Percentiles rank a stretch among this genome's conserved stretches.
These are phyloP conservation scores for Heracleum sosnowskyi DNA, from an alignment of 129 eudicot species.

Conservation along the genomic window DNA sequence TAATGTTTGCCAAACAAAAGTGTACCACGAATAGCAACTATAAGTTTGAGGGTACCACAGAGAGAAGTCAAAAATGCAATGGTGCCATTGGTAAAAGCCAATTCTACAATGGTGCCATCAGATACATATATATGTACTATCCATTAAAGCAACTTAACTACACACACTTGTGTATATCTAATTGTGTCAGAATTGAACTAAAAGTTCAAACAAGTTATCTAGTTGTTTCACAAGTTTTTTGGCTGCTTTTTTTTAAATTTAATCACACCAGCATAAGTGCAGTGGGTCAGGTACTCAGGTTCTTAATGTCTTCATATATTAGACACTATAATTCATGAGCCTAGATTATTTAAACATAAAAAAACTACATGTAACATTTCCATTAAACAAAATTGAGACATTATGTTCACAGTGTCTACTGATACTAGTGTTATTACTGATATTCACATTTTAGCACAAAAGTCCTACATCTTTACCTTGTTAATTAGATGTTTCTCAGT, in stretches of 20 bases:
- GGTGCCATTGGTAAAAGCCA: too few species aligned
- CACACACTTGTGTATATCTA: not conserved
- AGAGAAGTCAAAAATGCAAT: too few species aligned
- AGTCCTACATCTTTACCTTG: constrained; percentile 40
- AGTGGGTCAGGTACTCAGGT: not conserved
- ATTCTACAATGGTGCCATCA: too few species aligned
- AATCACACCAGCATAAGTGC: not conserved
- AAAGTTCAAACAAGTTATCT: not conserved
- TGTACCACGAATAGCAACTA: too few species aligned
- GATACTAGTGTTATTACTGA: not conserved
- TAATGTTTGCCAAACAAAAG: too few species aligned
- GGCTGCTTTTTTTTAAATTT: not conserved
- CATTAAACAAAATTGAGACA: not conserved
- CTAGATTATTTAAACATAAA: not conserved
- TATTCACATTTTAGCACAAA: not conserved
- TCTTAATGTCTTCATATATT: not conserved
- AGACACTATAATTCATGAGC: not conserved
- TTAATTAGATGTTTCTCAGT: constrained; percentile 63
- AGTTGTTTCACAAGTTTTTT: not conserved
- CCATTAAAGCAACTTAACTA: not conserved
- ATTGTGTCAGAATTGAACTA: not conserved
- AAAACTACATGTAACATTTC: not conserved
- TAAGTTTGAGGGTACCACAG: too few species aligned
- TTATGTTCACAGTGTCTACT: not conserved
- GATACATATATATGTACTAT: not conserved